Base-by-base conservation (phyloP, 192 early-diverging fungal species). In the Entomortierella beljakovae region DNA sequence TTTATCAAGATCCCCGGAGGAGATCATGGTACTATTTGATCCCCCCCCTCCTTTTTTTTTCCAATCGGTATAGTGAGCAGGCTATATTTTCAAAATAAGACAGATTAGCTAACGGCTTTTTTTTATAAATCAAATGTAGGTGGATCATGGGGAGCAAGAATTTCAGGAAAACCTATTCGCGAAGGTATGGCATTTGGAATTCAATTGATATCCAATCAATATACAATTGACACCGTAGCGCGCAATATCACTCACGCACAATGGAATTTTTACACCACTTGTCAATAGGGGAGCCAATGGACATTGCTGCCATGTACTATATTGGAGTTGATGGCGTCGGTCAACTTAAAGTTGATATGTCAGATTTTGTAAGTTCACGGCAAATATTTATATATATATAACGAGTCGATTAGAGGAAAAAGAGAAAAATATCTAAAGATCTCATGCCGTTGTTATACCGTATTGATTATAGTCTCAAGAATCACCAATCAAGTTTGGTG, bases 121-220 rank as follows among this genome's bases (percentile, higher is more conserved):
- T 57, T 15, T 46, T 31, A 7, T 71, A 3, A 20, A 37, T 55
- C 48, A 6, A 16, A 54, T 0, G 7, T 64, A 90, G 91, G 92
- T 37, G 94, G 92, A 31, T 89, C 93, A 48, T 94, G 92, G 92
- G 91, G 87, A 29, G 89, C 88, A 5, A 88, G 92, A 15, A 93
- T 98, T 42, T 84, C 86, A 2, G 96, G 96, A 54, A 86, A 81
- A 2, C 88, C 91, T 0, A 84, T 91, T 15, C 56, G 64, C 40
- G 56, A 82, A 34, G 73, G 87, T 89, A 82, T 57, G 6, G 32
- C 15, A 20, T 11, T 3, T 10, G 15, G 3, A 15, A 46, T 20
- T 20, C 15, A 20, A 34, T 6, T 26, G 42, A 13, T 43, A 18
- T 43, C 42, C 42, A 9, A 18, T 18, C 42, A 43, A 13, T 13